These are phyloP conservation scores for Pleurotus salmoneostramineus DNA, from an alignment of 768 basidiomycete genomes.

Conservation along the genomic window DNA sequence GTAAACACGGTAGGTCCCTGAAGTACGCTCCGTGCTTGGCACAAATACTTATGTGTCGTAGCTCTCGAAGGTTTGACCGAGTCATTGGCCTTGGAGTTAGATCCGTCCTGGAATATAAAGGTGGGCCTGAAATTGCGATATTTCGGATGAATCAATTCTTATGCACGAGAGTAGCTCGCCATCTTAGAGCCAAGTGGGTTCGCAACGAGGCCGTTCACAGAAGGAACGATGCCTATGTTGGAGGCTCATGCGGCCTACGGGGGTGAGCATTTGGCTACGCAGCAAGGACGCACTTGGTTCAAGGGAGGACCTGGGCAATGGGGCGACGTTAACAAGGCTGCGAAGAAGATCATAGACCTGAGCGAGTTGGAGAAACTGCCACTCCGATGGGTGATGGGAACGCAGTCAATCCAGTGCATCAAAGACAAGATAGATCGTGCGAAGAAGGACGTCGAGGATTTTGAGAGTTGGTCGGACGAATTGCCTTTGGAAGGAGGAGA, in stretches of 20 bases:
- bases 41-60: conserved; percentile 13
- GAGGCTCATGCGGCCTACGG: not conserved
- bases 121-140: not conserved
- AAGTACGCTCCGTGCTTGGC: not conserved
- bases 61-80: conserved; percentile 23
- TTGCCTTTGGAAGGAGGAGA: not conserved
- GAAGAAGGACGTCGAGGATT: not conserved
- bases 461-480: not conserved
- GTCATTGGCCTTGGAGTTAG: conserved; percentile 23
- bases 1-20: not conserved
- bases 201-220: not conserved
- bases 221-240: not conserved
- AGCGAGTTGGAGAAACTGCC: not conserved
- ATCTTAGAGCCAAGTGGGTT: not conserved
- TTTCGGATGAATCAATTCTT: not conserved
- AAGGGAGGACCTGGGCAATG: not conserved
- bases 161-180: not conserved
- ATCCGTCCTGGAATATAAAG: conserved; percentile 30
- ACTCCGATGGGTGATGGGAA: not conserved
- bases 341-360: not conserved
- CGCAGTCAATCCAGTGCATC: not conserved
- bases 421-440: not conserved
- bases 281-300: not conserved
- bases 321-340: not conserved
- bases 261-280: not conserved